These are phyloP conservation scores for Ophiostoma triangulosporum DNA, from an alignment of 2,329 filamentous ascomycete genomes.

Conservation along the genomic window DNA sequence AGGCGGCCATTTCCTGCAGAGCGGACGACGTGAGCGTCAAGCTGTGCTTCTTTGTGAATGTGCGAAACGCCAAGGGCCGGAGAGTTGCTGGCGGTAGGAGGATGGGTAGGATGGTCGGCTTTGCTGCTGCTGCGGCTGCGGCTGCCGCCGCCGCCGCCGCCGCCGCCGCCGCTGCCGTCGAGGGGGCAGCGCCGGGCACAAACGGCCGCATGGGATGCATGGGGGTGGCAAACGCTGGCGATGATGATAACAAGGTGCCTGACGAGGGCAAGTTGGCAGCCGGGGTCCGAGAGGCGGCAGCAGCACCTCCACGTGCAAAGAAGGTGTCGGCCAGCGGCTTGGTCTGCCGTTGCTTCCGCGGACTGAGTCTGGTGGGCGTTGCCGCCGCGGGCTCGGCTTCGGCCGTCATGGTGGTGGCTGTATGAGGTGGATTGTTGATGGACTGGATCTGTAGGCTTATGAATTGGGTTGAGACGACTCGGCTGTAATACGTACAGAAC, in stretches of 20 bases:
- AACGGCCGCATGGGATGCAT: constrained; percentile 62
- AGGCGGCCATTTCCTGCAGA: constrained; percentile 69
- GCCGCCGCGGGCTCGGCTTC: constrained; percentile 4
- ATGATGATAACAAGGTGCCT: constrained; percentile 70
- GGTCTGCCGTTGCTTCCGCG: constrained; percentile 17
- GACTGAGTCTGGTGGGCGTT: constrained; percentile 13
- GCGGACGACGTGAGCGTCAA: constrained; percentile 82
- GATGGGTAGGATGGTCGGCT: constrained; percentile 62
- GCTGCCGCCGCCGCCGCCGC: constrained; percentile 70
- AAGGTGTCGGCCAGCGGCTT: constrained; percentile 24
- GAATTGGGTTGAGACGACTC: too few relatives aligned
- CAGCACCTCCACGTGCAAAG: constrained; percentile 17
- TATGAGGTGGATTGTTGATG: background rate
- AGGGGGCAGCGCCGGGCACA: constrained; percentile 32
- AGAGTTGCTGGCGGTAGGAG: constrained; percentile 76
- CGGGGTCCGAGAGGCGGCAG: constrained; percentile 19
- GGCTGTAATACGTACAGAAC: too few relatives aligned
- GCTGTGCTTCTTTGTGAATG: constrained; percentile 95
- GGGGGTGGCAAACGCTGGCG: constrained; percentile 80
- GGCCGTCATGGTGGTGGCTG: constrained; percentile 15
- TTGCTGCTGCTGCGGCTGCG: constrained; percentile 49
- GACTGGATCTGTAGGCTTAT: too few relatives aligned
- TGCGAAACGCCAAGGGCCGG: constrained; percentile 81
- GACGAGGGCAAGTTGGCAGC: constrained; percentile 17
- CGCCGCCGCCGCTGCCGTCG: constrained; percentile 50